Percentiles rank a stretch among this genome's conserved stretches.
Conservation (phyloP, 2,329 filamentous ascomycete genomes). For the Cylindrodendrum hubeiense region DNA sequence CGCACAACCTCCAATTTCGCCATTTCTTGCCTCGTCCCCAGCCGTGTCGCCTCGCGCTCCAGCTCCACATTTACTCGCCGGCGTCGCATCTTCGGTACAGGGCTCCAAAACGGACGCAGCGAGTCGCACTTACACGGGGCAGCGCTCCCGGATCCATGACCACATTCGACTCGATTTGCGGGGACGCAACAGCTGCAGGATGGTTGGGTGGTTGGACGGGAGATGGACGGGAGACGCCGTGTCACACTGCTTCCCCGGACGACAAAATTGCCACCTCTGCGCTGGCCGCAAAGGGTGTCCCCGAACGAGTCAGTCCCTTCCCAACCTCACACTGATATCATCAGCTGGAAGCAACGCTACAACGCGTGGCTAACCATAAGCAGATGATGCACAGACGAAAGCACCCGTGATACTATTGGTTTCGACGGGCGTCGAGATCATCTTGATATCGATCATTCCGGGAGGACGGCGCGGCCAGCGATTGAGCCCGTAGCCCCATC, state of each 20-base stretch:
- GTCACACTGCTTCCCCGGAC: constrained; percentile 38
- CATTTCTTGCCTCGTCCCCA: constrained; percentile 6
- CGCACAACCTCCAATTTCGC: constrained; percentile 8
- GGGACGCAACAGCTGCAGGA: constrained; percentile 23
- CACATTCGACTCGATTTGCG: constrained; percentile 25
- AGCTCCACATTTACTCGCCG: neutral
- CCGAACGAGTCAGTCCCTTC: constrained; percentile 25
- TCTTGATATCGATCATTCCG: constrained; percentile 36
- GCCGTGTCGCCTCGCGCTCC: constrained; percentile 3
- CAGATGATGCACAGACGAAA: constrained; percentile 27
- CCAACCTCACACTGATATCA: constrained; percentile 8
- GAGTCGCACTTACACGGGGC: constrained; percentile 15
- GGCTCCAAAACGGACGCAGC: constrained; percentile 2
- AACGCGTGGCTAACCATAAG: constrained; percentile 31
- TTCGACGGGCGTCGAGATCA: constrained; percentile 31
- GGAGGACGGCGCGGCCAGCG: constrained; percentile 31
- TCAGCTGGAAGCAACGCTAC: constrained; percentile 15
- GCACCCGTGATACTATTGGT: constrained; percentile 19
- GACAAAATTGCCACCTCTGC: constrained; percentile 18
- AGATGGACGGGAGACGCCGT: constrained; percentile 35
- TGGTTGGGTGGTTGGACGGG: constrained; percentile 9
- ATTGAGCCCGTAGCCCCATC: constrained; percentile 27
- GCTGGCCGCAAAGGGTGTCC: constrained; percentile 1
- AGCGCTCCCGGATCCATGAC: constrained; percentile 17
- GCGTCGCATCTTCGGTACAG: constrained; percentile 2